phyloP scores from a whole-genome alignment of 306 rosid species.

The Cercis canadensis region DNA sequence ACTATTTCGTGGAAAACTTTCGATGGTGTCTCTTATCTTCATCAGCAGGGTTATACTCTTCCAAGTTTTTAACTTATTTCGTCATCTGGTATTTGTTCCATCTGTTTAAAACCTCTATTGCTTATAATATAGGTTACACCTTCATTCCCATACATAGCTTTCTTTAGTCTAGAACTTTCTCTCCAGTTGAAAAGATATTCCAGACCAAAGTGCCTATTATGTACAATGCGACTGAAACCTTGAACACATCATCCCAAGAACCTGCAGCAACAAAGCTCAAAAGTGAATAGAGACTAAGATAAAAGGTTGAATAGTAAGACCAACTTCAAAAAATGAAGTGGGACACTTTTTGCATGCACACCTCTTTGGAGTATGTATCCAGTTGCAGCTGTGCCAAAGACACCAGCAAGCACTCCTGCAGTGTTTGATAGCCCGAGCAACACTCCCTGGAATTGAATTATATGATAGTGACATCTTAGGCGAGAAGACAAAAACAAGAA shows the following conservation, averaged over 20 bases:
- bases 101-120: conserved; percentile 7
- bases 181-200: conserved; percentile 89
- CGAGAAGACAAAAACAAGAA: background rate
- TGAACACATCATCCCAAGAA: conserved; percentile 94
- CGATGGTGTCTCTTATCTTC: conserved; percentile 27
- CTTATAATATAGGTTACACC: conserved; percentile 9
- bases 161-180: conserved; percentile 71
- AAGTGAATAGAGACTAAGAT: background rate
- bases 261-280: conserved; percentile 55
- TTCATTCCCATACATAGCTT: conserved; percentile 27
- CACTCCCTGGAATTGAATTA: conserved; percentile 72
- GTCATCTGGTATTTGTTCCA: conserved; percentile 36
- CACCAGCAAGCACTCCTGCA: conserved; percentile 97
- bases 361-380: conserved; percentile 95
- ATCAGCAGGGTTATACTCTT: conserved; percentile 35
- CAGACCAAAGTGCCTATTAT: conserved; percentile 81
- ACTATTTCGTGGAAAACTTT: conserved; percentile 45
- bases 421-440: conserved; percentile 89
- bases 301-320: background rate
- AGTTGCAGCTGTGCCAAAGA: conserved; percentile 94
- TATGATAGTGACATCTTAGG: background rate
- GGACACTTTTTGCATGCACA: conserved; percentile 5
- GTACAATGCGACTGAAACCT: conserved; percentile 82
- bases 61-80: conserved; percentile 33
- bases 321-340: background rate